Evolutionary conservation across 768 basidiomycete genomes (phyloP), one percentile per base, ranked within the genome.

Genomic region (Cystoderma amianthinum): DNA sequence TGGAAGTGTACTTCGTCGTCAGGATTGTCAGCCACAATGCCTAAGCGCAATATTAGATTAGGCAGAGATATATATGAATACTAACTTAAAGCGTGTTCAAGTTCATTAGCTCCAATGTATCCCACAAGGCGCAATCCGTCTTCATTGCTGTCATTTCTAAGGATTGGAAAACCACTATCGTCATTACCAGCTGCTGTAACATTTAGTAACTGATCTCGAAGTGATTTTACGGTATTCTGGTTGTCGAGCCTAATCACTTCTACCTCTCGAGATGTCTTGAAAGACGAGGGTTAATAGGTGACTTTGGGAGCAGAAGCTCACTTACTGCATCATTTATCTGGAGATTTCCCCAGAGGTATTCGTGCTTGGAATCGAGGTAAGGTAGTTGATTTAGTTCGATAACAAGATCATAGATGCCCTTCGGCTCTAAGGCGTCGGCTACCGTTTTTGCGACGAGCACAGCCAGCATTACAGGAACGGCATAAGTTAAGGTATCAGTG

Each of bases 371-470:
- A 56, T 98, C 91, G 45, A 99, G 76, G 58, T 91, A 98, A 0
- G 96, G 96, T 9, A 98, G 74, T 57, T 94, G 82, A 32, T 79
- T 78, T 19, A 97, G 72, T 69, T 93, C 90, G 42, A 97, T 98
- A 43, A 91, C 91, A 25, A 98, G 76, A 59, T 99, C 96, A 56
- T 97, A 99, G 42, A 99, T 97, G 6, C 93, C 93, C 55, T 93
- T 91, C 2, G 88, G 88, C 57, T 94, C 87, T 42, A 96, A 59
- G 1, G 81, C 80, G 56, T 94, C 91, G 5, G 90, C 91, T 0
- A 90, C 78, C 0, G 88, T 91, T 67, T 94, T 95, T 17, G 89
- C 89, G 13, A 93, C 85, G 16, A 98, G 74, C 12, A 99, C 78
- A 12, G 80, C 69, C 32, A 94, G 62, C 90, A 93, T 93, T 44